Conservation (phyloP, 345 rosid genomes). For the Conringia planisiliqua region DNA sequence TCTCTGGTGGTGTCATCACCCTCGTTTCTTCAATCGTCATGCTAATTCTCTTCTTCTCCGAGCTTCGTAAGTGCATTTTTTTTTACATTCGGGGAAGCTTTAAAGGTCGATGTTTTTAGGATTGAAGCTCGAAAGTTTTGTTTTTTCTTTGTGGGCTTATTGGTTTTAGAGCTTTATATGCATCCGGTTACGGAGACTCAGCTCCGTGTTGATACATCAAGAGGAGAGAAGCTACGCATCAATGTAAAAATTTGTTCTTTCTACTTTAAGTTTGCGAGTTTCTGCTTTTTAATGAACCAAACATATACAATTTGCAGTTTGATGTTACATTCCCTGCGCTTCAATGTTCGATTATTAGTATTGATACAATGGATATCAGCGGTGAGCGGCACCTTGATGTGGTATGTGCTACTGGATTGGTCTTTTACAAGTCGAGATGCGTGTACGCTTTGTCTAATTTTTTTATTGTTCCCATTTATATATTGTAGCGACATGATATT, state of each 20-base stretch:
- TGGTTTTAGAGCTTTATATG: slow-evolving; percentile 67
- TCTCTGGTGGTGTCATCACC: slow-evolving; percentile 87
- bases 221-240: slow-evolving; percentile 89
- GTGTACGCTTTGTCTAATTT: neutral
- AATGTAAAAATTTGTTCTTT: slow-evolving; percentile 41
- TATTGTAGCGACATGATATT: slow-evolving; percentile 80
- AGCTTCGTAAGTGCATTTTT: slow-evolving; percentile 39
- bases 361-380: slow-evolving; percentile 97
- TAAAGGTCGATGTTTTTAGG: neutral
- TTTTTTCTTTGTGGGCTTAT: neutral
- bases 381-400: slow-evolving; percentile 97
- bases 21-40: slow-evolving; percentile 57
- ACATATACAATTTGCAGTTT: slow-evolving; percentile 51
- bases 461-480: neutral
- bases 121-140: neutral
- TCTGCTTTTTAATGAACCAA: neutral
- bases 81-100: neutral
- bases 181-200: slow-evolving; percentile 87
- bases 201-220: slow-evolving; percentile 94
- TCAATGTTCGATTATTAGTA: slow-evolving; percentile 85
- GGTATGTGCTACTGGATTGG: slow-evolving; percentile 42
- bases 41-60: slow-evolving; percentile 74
- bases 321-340: slow-evolving; percentile 92
- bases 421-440: neutral
- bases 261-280: neutral